Percentiles rank a stretch among this genome's conserved stretches.
These are phyloP conservation scores for Chlorella sorokiniana DNA, from an alignment of 139 green algal species.

Conservation along the genomic window DNA sequence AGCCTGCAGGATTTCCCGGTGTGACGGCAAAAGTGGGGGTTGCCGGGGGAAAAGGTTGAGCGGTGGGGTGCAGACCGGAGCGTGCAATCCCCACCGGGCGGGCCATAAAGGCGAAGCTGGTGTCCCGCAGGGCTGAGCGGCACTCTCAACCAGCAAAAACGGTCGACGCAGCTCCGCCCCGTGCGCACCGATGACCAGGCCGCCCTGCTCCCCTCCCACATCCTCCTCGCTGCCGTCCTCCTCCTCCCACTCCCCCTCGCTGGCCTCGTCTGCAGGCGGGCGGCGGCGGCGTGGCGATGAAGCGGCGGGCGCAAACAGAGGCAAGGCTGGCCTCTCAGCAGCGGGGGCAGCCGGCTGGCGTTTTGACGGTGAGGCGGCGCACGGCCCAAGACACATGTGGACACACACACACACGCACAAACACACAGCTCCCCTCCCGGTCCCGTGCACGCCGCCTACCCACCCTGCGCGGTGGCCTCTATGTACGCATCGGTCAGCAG, in stretches of 20 bases:
- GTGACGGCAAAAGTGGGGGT: too few relatives aligned
- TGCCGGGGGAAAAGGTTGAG: too few relatives aligned
- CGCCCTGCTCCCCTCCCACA: conserved; percentile 21
- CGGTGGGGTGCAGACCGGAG: too few relatives aligned
- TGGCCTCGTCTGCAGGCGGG: background rate
- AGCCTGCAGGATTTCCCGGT: background rate
- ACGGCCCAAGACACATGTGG: conserved; percentile 1
- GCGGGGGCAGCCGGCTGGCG: too few relatives aligned
- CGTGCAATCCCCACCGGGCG: too few relatives aligned
- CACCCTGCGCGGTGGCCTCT: conserved; percentile 39
- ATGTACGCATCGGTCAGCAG: conserved; percentile 57
- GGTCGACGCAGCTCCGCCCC: background rate
- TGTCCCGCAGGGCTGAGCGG: too few relatives aligned
- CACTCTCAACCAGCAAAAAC: background rate
- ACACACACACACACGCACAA: background rate
- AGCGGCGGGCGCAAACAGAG: background rate
- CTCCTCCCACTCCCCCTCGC: conserved; percentile 28
- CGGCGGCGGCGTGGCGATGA: background rate
- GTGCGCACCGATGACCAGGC: background rate
- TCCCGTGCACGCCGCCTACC: background rate
- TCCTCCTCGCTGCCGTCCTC: conserved; percentile 33
- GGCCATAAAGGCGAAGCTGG: too few relatives aligned
- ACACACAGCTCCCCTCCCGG: background rate
- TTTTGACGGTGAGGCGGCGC: too few relatives aligned
- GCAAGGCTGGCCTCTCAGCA: too few relatives aligned